Percentiles rank a stretch among this genome's conserved stretches.
phyloP scores from a whole-genome alignment of 169 alveolate species.

The Plasmodium sp. region DNA sequence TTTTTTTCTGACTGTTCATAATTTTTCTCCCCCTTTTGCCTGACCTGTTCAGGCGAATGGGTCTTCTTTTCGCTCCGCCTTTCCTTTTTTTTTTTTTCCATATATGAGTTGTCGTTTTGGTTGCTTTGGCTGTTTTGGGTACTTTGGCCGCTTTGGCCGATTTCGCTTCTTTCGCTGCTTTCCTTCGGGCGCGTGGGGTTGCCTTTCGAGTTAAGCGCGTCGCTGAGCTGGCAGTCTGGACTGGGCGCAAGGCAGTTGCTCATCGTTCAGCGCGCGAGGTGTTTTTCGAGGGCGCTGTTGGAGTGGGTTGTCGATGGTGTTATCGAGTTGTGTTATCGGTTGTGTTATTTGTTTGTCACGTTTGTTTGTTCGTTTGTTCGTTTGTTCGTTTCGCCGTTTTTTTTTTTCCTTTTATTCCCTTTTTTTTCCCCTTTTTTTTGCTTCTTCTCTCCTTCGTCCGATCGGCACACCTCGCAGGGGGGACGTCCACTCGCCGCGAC shows the following conservation, averaged over 20 bases:
- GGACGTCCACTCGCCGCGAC: neutral
- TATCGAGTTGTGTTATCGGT: neutral
- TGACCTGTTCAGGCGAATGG: neutral
- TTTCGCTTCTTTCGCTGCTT: neutral
- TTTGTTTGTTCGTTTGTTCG: neutral
- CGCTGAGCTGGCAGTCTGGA: neutral
- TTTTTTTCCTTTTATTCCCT: neutral
- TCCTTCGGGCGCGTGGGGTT: conserved; percentile 2
- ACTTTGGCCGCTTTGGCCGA: too few species aligned
- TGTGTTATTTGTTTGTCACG: neutral
- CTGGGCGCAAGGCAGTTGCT: conserved; percentile 3
- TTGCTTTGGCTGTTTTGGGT: neutral
- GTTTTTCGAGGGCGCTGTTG: neutral
- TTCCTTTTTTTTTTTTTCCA: conserved; percentile 8
- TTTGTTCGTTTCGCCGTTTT: neutral
- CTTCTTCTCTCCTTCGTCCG: neutral
- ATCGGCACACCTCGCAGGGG: neutral
- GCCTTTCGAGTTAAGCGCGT: conserved; percentile 5
- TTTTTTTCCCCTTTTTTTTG: neutral
- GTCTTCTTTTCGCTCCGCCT: neutral
- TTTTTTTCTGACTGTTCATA: conserved; percentile 43
- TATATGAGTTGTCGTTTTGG: neutral
- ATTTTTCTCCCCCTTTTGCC: neutral
- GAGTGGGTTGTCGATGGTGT: neutral
- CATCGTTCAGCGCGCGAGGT: conserved; percentile 6